A percentile compares a stretch with the other conserved stretches of the same genome.
phyloP scores from a whole-genome alignment of 495 filamentous ascomycete genomes.

The Neurospora tetrasperma region DNA sequence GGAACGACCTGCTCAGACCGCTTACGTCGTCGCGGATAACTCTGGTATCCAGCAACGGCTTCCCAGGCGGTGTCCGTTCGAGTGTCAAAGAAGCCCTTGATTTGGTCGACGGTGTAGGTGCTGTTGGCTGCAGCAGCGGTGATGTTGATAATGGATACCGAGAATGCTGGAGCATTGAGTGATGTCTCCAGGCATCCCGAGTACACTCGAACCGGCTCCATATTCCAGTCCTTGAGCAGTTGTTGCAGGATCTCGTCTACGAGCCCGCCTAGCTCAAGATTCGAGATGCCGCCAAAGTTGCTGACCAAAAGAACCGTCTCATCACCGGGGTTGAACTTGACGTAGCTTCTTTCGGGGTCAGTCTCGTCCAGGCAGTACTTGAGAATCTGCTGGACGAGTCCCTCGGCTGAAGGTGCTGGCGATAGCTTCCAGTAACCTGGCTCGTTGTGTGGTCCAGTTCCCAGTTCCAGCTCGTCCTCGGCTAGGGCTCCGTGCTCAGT shows the following conservation, averaged over 20 bases:
- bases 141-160: conserved; percentile 48
- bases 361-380: conserved; percentile 44
- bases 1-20: conserved; percentile 34
- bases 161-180: conserved; percentile 53
- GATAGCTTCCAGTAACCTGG: conserved; percentile 46
- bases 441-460: conserved; percentile 55
- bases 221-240: conserved; percentile 32
- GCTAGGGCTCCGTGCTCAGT: conserved; percentile 41
- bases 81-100: conserved; percentile 44
- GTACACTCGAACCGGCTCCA: conserved; percentile 31
- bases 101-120: conserved; percentile 32
- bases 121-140: conserved; percentile 34
- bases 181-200: conserved; percentile 47
- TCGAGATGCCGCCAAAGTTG: conserved; percentile 55
- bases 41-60: conserved; percentile 31
- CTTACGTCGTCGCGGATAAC: conserved; percentile 15
- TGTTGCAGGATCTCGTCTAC: conserved; percentile 42
- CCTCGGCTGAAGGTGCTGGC: conserved; percentile 43
- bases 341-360: conserved; percentile 47
- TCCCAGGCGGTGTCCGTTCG: conserved; percentile 46
- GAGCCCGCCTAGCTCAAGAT: conserved; percentile 49
- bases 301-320: conserved; percentile 48
- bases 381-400: conserved; percentile 44
- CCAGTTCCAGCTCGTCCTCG: conserved; percentile 42
- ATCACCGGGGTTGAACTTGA: conserved; percentile 43